A percentile compares a stretch with the other conserved stretches of the same genome.
These are phyloP conservation scores for Fusarium transvaalense DNA, from an alignment of 2,329 filamentous ascomycete genomes.

Conservation along the genomic window DNA sequence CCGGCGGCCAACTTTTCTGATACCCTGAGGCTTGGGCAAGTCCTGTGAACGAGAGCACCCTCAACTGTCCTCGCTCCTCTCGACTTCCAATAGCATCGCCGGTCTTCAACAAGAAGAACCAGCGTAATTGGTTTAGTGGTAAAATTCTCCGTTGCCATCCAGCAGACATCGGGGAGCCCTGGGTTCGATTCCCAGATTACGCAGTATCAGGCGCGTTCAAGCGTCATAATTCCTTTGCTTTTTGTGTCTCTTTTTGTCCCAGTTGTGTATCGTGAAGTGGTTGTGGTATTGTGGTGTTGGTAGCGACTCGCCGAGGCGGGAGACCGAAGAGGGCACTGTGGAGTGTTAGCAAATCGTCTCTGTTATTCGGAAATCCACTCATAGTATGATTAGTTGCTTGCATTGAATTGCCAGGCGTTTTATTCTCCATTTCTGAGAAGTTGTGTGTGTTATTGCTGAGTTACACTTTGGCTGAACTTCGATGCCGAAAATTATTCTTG, in stretches of 20 bases:
- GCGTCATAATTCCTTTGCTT: not conserved
- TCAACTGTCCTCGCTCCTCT: not conserved
- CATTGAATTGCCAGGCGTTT: too few relatives aligned
- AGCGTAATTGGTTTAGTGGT: slow-evolving; percentile 45
- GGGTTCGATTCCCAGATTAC: slow-evolving; percentile 44
- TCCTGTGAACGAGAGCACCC: too few relatives aligned
- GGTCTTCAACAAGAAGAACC: not conserved
- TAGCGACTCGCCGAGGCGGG: too few relatives aligned
- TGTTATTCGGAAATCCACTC: not conserved
- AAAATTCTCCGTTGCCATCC: slow-evolving; percentile 44
- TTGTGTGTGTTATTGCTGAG: not conserved
- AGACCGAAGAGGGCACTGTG: not conserved
- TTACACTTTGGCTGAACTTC: not conserved
- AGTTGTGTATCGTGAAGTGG: not conserved
- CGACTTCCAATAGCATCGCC: accelerated
- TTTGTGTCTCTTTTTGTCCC: not conserved
- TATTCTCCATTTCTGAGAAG: not conserved
- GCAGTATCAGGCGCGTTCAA: not conserved
- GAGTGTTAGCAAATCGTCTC: not conserved
- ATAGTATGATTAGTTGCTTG: not conserved
- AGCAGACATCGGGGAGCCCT: slow-evolving; percentile 36
- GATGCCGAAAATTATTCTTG: not conserved
- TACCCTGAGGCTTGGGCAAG: too few relatives aligned
- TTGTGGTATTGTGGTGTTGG: not conserved
- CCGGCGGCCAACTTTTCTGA: too few relatives aligned